These are phyloP conservation scores for Oryza glumipatula DNA, from an alignment of 176 grass and related monocot genomes.

Conservation along the genomic window DNA sequence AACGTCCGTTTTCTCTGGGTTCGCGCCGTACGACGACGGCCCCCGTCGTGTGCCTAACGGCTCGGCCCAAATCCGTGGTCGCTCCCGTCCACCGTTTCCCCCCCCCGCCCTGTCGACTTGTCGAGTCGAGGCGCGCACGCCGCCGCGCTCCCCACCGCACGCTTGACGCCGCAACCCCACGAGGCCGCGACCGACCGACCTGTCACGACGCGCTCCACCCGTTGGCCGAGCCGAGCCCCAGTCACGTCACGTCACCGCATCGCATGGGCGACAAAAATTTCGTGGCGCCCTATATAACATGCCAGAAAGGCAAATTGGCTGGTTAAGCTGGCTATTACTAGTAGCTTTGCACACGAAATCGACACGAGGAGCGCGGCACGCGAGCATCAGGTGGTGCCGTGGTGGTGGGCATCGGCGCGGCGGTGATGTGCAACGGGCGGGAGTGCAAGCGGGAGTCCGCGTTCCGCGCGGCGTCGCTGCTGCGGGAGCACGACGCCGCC, in stretches of 20 bases:
- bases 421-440: constrained; percentile 60
- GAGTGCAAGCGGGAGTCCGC: constrained; percentile 47
- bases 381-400: too few relatives aligned
- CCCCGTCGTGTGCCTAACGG: not conserved
- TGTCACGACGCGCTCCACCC: not conserved
- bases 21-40: not conserved
- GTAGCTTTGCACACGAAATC: not conserved
- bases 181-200: too few relatives aligned
- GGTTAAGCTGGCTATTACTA: not conserved
- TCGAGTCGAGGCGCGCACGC: too few relatives aligned
- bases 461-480: constrained; percentile 41
- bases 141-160: too few relatives aligned
- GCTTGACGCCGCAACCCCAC: not conserved
- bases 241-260: not conserved
- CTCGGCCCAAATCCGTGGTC: not conserved
- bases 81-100: not conserved
- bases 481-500: not conserved
- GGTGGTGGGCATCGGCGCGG: too few relatives aligned
- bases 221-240: too few relatives aligned
- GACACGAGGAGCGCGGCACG: too few relatives aligned
- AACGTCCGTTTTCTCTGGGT: not conserved
- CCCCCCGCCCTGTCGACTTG: not conserved
- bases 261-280: not conserved
- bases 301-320: not conserved
- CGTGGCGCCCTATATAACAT: not conserved